phyloP scores from a whole-genome alignment of 148 eudicot species.

The Camellia sinensis region DNA sequence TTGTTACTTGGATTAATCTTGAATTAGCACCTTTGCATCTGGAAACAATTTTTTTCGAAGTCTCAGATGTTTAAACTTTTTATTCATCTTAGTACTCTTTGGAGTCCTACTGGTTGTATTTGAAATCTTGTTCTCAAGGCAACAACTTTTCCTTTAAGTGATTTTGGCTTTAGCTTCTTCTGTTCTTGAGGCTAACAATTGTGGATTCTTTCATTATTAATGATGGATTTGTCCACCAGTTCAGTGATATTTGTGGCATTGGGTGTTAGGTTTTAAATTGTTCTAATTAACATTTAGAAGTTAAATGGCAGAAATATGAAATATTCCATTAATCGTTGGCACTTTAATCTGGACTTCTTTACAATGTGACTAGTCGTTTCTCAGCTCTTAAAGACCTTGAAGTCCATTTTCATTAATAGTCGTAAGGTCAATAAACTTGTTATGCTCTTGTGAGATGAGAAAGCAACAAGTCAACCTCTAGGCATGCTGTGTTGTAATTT shows the following conservation, averaged over 20 bases:
- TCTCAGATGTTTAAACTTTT: too few species aligned
- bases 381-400: not conserved
- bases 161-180: too few species aligned
- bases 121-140: too few species aligned
- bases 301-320: not conserved
- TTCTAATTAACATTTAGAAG: not conserved
- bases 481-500: not conserved
- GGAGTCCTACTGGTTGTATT: too few species aligned
- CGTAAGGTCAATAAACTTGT: not conserved
- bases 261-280: not conserved
- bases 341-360: not conserved
- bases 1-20: too few species aligned
- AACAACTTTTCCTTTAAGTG: too few species aligned
- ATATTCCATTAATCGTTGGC: not conserved
- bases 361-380: not conserved
- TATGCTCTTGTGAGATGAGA: slow-evolving; percentile 1
- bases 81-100: too few species aligned
- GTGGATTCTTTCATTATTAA: too few species aligned
- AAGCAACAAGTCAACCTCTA: not conserved
- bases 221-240: not conserved
- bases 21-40: too few species aligned
- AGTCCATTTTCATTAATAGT: not conserved
- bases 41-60: too few species aligned
- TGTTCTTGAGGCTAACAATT: too few species aligned
- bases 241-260: not conserved